Evolutionary conservation across 2,329 filamentous ascomycete genomes (phyloP).

Genomic region (Colletotrichum nymphaeae): DNA sequence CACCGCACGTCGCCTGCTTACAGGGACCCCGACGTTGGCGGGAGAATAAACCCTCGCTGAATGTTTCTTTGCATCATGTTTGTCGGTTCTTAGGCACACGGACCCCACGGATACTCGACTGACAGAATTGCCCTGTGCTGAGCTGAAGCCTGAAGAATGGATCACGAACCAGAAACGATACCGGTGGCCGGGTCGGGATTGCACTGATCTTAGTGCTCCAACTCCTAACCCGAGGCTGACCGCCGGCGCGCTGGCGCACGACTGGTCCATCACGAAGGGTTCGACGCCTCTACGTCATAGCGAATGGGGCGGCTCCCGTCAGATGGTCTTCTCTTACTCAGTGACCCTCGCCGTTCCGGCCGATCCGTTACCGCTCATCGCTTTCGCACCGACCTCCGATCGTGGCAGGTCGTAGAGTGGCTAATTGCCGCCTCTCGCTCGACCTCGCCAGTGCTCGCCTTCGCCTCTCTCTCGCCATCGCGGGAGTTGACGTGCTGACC

Average conservation of each 20-base stretch:
- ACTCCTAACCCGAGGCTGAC: slow-evolving; percentile 18
- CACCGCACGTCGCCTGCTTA: slow-evolving; percentile 33
- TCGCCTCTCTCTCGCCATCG: slow-evolving; percentile 21
- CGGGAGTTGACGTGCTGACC: slow-evolving; percentile 9
- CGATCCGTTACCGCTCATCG: slow-evolving; percentile 26
- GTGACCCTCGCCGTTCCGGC: slow-evolving; percentile 27
- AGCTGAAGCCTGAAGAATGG: slow-evolving; percentile 8
- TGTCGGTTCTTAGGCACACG: slow-evolving; percentile 4
- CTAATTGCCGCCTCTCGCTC: slow-evolving; percentile 20
- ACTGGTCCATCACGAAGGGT: slow-evolving; percentile 4
- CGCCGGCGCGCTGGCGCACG: neutral
- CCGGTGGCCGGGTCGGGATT: slow-evolving; percentile 19
- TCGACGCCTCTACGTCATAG: slow-evolving; percentile 29
- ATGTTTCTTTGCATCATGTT: neutral
- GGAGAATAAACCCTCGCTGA: slow-evolving; percentile 15
- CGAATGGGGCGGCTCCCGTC: slow-evolving; percentile 11
- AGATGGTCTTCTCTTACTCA: slow-evolving; percentile 29
- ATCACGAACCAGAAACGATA: slow-evolving; percentile 8
- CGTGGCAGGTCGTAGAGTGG: slow-evolving; percentile 5
- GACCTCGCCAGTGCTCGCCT: no score
- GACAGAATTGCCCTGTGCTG: slow-evolving; percentile 22
- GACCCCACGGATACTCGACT: slow-evolving; percentile 12
- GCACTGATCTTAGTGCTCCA: slow-evolving; percentile 15
- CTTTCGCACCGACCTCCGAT: slow-evolving; percentile 25
- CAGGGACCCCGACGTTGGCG: slow-evolving; percentile 30